A percentile compares a stretch with the other conserved stretches of the same genome.
These are phyloP conservation scores for Hemileia vastatrix DNA, from an alignment of 1,284 basidiomycete genomes.

Conservation along the genomic window DNA sequence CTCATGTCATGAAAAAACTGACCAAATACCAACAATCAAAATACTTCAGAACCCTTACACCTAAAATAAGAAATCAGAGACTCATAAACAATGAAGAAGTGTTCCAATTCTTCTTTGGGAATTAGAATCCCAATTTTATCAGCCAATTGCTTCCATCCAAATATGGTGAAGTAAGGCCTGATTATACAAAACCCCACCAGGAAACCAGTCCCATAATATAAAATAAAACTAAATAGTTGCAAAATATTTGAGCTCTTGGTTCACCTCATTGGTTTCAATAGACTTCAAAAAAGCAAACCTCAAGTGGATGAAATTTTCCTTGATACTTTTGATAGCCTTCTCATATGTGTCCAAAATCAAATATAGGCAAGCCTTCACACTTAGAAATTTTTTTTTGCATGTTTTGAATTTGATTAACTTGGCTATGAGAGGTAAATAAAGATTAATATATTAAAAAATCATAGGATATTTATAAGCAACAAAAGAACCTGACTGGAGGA, in stretches of 20 bases:
- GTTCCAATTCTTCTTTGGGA: not conserved
- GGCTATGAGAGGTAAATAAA: not conserved
- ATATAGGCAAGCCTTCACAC: constrained; percentile 28
- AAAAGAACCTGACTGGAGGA: not conserved
- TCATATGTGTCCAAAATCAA: constrained; percentile 34
- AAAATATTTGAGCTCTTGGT: too few species aligned
- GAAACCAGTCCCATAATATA: too few species aligned
- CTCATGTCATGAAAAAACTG: too few species aligned
- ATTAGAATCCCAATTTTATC: constrained; percentile 26
- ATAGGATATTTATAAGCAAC: not conserved
- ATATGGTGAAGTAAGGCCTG: constrained; percentile 34
- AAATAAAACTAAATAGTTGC: too few species aligned
- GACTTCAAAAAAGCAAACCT: constrained; percentile 26
- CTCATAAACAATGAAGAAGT: not conserved
- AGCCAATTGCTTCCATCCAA: constrained; percentile 31
- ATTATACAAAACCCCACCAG: constrained; percentile 29
- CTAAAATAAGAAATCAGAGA: too few species aligned
- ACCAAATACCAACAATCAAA: too few species aligned
- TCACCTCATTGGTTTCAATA: too few species aligned
- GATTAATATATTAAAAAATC: not conserved
- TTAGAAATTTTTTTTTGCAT: constrained; percentile 31
- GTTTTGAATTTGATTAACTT: constrained; percentile 33
- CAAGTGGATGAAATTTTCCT: constrained; percentile 28
- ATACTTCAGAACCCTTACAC: too few species aligned
- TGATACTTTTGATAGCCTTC: constrained; percentile 34